Conservation (phyloP, 345 rosid genomes). For the Brassica nigra region DNA sequence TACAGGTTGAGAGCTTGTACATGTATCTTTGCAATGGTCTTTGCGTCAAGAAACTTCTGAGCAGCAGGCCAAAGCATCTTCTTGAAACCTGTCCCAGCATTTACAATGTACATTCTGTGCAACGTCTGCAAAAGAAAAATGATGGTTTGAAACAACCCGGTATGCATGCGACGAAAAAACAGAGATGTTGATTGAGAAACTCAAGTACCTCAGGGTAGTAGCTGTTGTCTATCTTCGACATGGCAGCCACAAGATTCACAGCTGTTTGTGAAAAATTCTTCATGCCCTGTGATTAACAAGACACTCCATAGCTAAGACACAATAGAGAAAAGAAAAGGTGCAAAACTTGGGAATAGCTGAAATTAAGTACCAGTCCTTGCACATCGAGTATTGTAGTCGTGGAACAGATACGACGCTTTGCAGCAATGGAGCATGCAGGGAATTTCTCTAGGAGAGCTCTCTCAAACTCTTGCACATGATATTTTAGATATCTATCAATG, state of each 20-base stretch:
- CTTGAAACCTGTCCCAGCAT: conserved; percentile 95
- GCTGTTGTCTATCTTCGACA: conserved; percentile 77
- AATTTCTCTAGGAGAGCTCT: conserved; percentile 79
- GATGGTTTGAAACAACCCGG: background rate
- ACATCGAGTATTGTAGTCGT: conserved; percentile 92
- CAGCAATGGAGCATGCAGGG: conserved; percentile 91
- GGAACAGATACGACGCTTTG: conserved; percentile 73
- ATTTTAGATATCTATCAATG: conserved; percentile 76
- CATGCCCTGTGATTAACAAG: conserved; percentile 64
- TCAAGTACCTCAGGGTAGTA: conserved; percentile 93
- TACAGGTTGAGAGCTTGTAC: conserved; percentile 41
- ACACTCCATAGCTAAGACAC: conserved; percentile 34
- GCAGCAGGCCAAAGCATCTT: conserved; percentile 99
- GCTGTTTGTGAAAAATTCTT: conserved; percentile 89
- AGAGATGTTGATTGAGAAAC: conserved; percentile 1
- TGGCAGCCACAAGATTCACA: conserved; percentile 75
- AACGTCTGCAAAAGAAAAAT: conserved; percentile 61
- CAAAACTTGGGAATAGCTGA: background rate
- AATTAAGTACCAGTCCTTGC: conserved; percentile 74
- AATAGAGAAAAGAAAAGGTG: background rate
- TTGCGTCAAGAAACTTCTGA: conserved; percentile 87
- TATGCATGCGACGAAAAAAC: conserved; percentile 8
- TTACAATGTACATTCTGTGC: conserved; percentile 84
- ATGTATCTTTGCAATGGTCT: conserved; percentile 84
- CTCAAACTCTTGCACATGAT: conserved; percentile 98